Evolutionary conservation across 345 rosid genomes (phyloP), one percentile per base, ranked within the genome.

Genomic region (Zanthoxylum bungeanum): DNA sequence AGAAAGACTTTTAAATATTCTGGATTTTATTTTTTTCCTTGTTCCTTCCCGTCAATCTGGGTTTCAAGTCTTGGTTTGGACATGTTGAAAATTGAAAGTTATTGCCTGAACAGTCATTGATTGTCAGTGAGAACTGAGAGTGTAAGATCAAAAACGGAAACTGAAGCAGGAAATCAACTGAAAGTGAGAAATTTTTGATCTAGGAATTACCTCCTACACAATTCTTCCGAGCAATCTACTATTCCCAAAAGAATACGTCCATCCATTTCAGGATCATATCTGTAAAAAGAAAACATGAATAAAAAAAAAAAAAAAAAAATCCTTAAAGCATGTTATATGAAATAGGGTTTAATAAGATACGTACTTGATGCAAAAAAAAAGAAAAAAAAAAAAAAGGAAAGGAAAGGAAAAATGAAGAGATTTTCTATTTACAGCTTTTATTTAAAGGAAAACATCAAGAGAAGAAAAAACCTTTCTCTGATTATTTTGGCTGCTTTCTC

Each of bases 211-310:
- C 98, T 96, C 76, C 87, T 83, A 78, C 99, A 96, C 79, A 93
- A 85, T 83, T 91, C 91, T 67, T 55, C 82, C 27, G 98, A 91
- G 81, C 99, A 96, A 78, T 93, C 99, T 77, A 94, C 95, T 77
- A 81, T 90, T 42, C 80, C 95, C 89, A 94, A 60, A 61, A 93
- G 79, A 78, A 93, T 87, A 60, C 98, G 98, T 19, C 97, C 98
- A 75, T 96, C 98, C 25, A 80, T 70, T 79, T 96, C 97, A 28
- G 93, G 94, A 82, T 93, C 97, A 84, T 96, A 96, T 83, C 99
- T 96, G 76, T 58, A 46, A 69, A 73, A 65, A 55, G 64, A 33
- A 68, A 69, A 34, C 36, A 42, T 30, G 27, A 51, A 57, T 51
- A 55, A 64, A 57, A n/a, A n/a, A n/a, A n/a, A n/a, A n/a, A n/a